Evolutionary conservation across 164 flowering plant genomes (phyloP).

Genomic region (Annona squamosa): DNA sequence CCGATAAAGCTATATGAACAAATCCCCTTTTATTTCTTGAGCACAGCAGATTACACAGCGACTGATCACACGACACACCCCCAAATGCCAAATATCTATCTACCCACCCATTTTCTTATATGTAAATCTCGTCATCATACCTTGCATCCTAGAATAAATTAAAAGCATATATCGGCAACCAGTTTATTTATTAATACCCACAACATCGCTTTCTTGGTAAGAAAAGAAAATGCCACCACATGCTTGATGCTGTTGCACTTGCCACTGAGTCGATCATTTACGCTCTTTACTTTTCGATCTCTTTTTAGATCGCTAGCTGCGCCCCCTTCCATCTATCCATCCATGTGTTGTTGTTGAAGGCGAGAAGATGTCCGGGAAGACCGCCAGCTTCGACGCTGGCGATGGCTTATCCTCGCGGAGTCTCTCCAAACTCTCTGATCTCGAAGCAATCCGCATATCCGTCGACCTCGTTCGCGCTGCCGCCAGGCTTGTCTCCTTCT

Average conservation of each 20-base stretch:
- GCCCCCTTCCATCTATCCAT: background rate
- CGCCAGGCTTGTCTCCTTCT: constrained; percentile 42
- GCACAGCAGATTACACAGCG: too few relatives aligned
- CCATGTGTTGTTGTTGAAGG: too few relatives aligned
- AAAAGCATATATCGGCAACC: too few relatives aligned
- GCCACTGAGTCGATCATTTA: background rate
- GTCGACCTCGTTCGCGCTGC: constrained; percentile 81
- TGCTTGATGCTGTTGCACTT: background rate
- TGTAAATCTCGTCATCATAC: too few relatives aligned
- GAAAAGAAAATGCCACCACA: background rate
- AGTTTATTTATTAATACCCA: background rate
- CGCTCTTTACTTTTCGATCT: background rate
- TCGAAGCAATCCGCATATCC: constrained; percentile 19
- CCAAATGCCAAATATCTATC: too few relatives aligned
- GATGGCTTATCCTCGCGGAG: background rate
- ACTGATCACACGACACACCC: too few relatives aligned
- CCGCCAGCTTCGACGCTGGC: background rate
- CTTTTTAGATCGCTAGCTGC: background rate
- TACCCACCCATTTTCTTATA: too few relatives aligned
- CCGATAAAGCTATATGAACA: too few relatives aligned
- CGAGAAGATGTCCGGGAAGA: background rate
- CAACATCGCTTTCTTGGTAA: background rate
- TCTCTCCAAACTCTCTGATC: background rate
- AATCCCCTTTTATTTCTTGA: too few relatives aligned
- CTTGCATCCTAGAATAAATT: too few relatives aligned